Percentiles rank a stretch among this genome's conserved stretches.
These are phyloP conservation scores for Verticillium nonalfalfae DNA, from an alignment of 2,329 filamentous ascomycete species.

Conservation along the genomic window DNA sequence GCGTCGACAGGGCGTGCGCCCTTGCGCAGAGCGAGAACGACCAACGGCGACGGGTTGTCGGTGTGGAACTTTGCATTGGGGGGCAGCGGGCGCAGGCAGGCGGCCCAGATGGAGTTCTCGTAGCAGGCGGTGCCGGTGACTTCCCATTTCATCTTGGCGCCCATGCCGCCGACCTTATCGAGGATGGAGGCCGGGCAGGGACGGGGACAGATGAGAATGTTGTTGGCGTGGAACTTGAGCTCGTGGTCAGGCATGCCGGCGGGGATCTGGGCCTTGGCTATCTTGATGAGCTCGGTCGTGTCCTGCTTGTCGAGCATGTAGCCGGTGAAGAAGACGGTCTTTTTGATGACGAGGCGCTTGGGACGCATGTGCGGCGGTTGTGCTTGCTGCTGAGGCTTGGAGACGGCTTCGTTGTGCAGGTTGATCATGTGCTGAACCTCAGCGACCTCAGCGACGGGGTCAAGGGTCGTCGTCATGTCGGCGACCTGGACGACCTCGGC, in stretches of 20 bases:
- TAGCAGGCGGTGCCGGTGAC: slow-evolving; percentile 69
- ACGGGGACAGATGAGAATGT: slow-evolving; percentile 81
- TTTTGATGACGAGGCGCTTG: slow-evolving; percentile 64
- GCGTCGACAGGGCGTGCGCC: slow-evolving; percentile 74
- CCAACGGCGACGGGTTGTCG: slow-evolving; percentile 69
- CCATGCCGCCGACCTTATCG: slow-evolving; percentile 80
- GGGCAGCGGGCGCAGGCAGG: slow-evolving; percentile 66
- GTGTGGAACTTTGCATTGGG: slow-evolving; percentile 65
- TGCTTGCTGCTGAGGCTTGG: slow-evolving; percentile 18
- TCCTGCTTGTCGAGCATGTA: slow-evolving; percentile 75
- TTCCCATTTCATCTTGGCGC: slow-evolving; percentile 77
- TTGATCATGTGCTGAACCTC: slow-evolving; percentile 89
- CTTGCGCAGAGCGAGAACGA: slow-evolving; percentile 76
- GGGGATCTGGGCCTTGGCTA: slow-evolving; percentile 54
- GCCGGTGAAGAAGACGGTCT: slow-evolving; percentile 84
- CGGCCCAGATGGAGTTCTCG: slow-evolving; percentile 85
- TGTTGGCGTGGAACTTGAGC: slow-evolving; percentile 78
- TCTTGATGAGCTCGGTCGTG: slow-evolving; percentile 62
- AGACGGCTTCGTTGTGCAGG: slow-evolving; percentile 64
- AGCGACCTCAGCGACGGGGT: slow-evolving; percentile 72
- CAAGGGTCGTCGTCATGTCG: slow-evolving; percentile 66
- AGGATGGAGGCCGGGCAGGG: slow-evolving; percentile 67
- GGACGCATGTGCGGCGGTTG: slow-evolving; percentile 26
- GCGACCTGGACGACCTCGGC: slow-evolving; percentile 83
- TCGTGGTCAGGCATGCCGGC: slow-evolving; percentile 58